A percentile compares a stretch with the other conserved stretches of the same genome.
phyloP scores from a whole-genome alignment of 352 stramenopile species.

The Pythium aristosporum region DNA sequence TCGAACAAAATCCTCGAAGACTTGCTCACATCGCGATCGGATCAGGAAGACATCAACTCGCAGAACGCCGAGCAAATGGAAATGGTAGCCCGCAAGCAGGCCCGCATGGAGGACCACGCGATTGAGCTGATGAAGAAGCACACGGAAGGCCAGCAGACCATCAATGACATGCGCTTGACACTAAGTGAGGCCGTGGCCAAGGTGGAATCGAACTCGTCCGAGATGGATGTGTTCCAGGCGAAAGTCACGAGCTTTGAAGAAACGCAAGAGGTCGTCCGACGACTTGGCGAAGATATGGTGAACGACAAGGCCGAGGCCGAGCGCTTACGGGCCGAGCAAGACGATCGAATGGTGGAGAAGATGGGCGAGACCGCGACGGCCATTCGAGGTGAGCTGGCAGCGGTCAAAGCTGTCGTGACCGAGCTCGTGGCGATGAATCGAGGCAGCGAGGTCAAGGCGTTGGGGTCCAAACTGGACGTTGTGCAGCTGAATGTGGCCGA shows the following conservation, averaged over 20 bases:
- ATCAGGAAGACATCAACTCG: constrained; percentile 87
- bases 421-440: constrained; percentile 59
- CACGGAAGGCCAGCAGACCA: constrained; percentile 42
- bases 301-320: constrained; percentile 41
- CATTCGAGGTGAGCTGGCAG: constrained; percentile 48
- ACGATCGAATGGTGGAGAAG: constrained; percentile 48
- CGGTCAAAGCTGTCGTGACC: constrained; percentile 47
- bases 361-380: constrained; percentile 53
- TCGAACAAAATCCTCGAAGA: constrained; percentile 73
- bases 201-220: constrained; percentile 35
- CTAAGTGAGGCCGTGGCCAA: constrained; percentile 45
- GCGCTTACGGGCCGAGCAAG: constrained; percentile 47
- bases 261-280: constrained; percentile 45
- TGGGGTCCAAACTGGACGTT: constrained; percentile 55
- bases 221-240: constrained; percentile 36
- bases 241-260: constrained; percentile 59
- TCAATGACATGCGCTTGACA: constrained; percentile 58
- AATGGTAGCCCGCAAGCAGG: constrained; percentile 49
- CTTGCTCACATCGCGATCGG: constrained; percentile 48
- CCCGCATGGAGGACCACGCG: constrained; percentile 52
- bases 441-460: constrained; percentile 53
- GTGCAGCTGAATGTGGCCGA: constrained; percentile 49
- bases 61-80: constrained; percentile 66
- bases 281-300: constrained; percentile 43
- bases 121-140: constrained; percentile 56